Percentiles rank a stretch among this genome's conserved stretches.
Conservation (phyloP, 73 alveolate genomes). For the Paramecium tetraurelia region DNA sequence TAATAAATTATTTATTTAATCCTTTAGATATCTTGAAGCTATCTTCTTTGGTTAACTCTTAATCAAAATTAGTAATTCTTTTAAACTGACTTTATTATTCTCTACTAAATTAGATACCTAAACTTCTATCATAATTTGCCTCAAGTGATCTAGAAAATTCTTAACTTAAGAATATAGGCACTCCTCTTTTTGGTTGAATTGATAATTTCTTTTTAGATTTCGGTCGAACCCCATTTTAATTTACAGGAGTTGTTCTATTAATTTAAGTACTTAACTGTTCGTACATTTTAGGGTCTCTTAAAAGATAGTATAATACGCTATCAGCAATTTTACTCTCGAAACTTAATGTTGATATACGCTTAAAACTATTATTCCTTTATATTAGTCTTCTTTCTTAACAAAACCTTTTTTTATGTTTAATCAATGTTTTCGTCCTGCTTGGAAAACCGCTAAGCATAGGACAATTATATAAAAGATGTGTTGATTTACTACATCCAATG, state of each 20-base stretch:
- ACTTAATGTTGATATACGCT: neutral
- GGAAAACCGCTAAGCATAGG: slow-evolving; percentile 47
- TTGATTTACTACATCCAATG: neutral
- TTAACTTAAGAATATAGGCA: neutral
- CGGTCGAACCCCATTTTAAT: neutral
- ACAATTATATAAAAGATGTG: neutral
- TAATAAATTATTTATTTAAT: neutral
- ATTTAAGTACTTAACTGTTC: neutral
- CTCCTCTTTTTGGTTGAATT: neutral
- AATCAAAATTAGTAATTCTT: neutral
- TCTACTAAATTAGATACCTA: neutral
- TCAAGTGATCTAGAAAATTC: neutral
- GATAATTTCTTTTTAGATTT: neutral
- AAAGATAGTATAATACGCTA: neutral
- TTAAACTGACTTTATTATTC: neutral
- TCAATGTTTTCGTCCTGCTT: neutral
- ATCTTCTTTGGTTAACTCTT: neutral
- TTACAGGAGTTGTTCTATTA: neutral
- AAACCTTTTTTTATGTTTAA: neutral
- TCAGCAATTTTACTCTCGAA: neutral
- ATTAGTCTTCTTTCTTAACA: neutral
- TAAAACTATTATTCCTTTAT: neutral
- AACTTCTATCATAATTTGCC: neutral
- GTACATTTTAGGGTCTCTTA: neutral
- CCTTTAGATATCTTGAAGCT: neutral